phyloP scores from a whole-genome alignment of 306 rosid genomes.

The Vigna hirtella region DNA sequence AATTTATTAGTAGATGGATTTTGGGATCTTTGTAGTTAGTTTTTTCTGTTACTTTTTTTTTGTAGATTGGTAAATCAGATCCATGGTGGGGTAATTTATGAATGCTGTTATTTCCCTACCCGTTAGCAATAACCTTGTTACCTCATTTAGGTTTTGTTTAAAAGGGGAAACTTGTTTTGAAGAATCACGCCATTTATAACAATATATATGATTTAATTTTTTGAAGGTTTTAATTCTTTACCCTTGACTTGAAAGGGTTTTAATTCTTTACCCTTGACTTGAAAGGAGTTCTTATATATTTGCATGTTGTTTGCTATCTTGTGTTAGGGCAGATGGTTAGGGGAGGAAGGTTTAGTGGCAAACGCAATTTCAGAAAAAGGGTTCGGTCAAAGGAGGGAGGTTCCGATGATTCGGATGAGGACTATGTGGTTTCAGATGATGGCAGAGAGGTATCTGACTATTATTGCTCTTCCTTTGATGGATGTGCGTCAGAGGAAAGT shows the following conservation, averaged over 20 bases:
- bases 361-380: conserved; percentile 51
- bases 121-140: conserved; percentile 33
- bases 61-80: conserved; percentile 52
- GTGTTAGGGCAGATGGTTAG: conserved; percentile 79
- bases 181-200: conserved; percentile 33
- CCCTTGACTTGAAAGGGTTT: conserved; percentile 37
- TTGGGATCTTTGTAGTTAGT: conserved; percentile 40
- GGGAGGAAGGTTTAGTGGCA: conserved; percentile 76
- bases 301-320: background rate
- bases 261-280: conserved; percentile 35
- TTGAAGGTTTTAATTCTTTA: conserved; percentile 11
- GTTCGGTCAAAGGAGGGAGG: conserved; percentile 58
- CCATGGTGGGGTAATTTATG: conserved; percentile 48
- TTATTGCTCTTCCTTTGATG: conserved; percentile 69
- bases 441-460: conserved; percentile 70
- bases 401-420: conserved; percentile 96
- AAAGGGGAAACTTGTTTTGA: conserved; percentile 32
- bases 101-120: conserved; percentile 41
- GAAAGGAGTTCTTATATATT: conserved; percentile 47
- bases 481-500: conserved; percentile 69
- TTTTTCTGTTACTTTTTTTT: background rate
- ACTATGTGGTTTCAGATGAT: conserved; percentile 80
- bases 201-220: conserved; percentile 28
- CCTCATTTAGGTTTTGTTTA: conserved; percentile 36
- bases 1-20: conserved; percentile 44